A percentile compares a stretch with the other conserved stretches of the same genome.
Evolutionary conservation across 1,139 yeast genomes (phyloP).

Genomic region (Blastobotrys buckinghamii): DNA sequence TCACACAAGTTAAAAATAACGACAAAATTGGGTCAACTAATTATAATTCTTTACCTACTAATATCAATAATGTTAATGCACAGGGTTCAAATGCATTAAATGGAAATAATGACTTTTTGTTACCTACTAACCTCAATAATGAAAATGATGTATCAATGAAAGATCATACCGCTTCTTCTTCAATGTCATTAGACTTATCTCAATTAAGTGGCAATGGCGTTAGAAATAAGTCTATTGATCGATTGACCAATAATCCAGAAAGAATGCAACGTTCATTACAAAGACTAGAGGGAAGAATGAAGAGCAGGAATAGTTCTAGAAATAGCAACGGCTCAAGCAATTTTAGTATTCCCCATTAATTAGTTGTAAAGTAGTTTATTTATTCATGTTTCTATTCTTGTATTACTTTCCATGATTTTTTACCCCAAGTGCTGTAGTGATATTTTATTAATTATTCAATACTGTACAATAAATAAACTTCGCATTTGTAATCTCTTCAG

Average conservation of each 20-base stretch:
- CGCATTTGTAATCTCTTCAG: too few species aligned
- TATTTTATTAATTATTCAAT: too few species aligned
- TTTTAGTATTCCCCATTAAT: background rate
- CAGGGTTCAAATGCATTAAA: background rate
- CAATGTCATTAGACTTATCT: background rate
- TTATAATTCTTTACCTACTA: too few species aligned
- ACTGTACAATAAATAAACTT: too few species aligned
- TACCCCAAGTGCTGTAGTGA: too few species aligned
- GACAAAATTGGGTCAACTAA: too few species aligned
- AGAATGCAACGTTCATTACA: background rate
- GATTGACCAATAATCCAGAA: background rate
- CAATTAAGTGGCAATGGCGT: background rate
- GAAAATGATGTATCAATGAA: conserved; percentile 1
- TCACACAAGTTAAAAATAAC: too few species aligned
- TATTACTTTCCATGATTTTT: too few species aligned
- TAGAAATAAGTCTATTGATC: background rate
- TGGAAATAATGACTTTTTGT: background rate
- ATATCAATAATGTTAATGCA: background rate
- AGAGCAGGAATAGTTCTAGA: background rate
- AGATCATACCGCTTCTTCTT: background rate
- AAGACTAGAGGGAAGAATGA: background rate
- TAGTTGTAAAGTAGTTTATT: too few species aligned
- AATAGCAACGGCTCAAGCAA: background rate
- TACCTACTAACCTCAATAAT: background rate
- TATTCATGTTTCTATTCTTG: too few species aligned